Percentiles rank a stretch among this genome's conserved stretches.
These are phyloP conservation scores for Pseudogymnoascus sp. DNA, from an alignment of 2,329 filamentous ascomycete genomes.

Conservation along the genomic window DNA sequence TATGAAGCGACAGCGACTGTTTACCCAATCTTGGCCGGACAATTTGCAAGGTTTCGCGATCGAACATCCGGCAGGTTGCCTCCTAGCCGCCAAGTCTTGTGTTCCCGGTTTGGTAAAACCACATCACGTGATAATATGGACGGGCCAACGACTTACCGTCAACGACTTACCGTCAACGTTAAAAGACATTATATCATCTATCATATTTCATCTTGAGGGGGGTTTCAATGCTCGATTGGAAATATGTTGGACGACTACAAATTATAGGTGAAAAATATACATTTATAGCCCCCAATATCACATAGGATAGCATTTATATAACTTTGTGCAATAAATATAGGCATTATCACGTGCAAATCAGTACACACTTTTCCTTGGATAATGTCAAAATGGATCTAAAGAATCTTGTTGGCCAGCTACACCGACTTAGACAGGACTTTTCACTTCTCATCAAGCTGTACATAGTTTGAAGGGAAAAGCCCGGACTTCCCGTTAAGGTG, in stretches of 20 bases:
- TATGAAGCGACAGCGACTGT: slow-evolving; percentile 4
- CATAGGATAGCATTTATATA: neutral
- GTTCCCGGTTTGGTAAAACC: neutral
- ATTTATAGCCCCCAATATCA: neutral
- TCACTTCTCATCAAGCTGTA: slow-evolving; percentile 39
- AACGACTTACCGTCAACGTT: neutral
- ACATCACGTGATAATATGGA: neutral
- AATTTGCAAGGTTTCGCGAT: slow-evolving; percentile 9
- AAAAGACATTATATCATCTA: neutral
- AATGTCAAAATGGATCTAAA: slow-evolving; percentile 1
- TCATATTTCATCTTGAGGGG: neutral
- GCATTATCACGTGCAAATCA: slow-evolving; percentile 6
- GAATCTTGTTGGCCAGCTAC: slow-evolving; percentile 2
- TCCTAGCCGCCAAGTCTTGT: slow-evolving; percentile 7
- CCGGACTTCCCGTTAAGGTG: slow-evolving; percentile 71
- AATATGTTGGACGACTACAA: neutral
- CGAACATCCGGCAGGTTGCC: neutral
- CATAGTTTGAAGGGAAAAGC: slow-evolving; percentile 73
- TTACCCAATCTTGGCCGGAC: slow-evolving; percentile 6
- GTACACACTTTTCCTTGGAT: neutral
- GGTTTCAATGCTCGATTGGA: neutral
- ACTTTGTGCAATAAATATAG: neutral
- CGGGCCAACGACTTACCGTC: neutral
- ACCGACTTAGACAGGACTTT: neutral
- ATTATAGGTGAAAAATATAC: neutral